These are phyloP conservation scores for Lepiota brunneoincarnata DNA, from an alignment of 768 basidiomycete species.

Conservation along the genomic window DNA sequence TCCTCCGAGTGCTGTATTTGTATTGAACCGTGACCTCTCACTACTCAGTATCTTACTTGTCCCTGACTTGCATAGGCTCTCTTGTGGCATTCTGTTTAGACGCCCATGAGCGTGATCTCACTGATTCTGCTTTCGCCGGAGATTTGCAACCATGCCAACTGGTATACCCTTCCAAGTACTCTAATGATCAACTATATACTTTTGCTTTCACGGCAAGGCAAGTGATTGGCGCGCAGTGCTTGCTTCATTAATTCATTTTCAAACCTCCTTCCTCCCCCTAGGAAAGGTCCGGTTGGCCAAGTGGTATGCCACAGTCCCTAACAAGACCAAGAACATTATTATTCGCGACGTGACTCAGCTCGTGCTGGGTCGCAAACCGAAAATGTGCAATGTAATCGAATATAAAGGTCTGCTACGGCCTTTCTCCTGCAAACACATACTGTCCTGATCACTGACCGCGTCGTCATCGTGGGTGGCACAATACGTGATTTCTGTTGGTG, in stretches of 20 bases:
- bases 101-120: too few species aligned
- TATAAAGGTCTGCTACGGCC: slow-evolving; percentile 72
- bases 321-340: slow-evolving; percentile 84
- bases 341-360: slow-evolving; percentile 95
- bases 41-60: too few species aligned
- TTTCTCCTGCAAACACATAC: too few species aligned
- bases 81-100: too few species aligned
- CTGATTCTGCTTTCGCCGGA: too few species aligned
- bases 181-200: slow-evolving; percentile 90
- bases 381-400: slow-evolving; percentile 96
- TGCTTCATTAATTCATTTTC: neutral
- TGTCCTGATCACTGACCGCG: too few species aligned
- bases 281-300: slow-evolving; percentile 94
- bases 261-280: slow-evolving; percentile 23
- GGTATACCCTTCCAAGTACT: neutral
- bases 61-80: too few species aligned
- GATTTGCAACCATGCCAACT: too few species aligned
- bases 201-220: slow-evolving; percentile 89
- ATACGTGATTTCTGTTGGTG: too few species aligned
- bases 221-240: slow-evolving; percentile 14
- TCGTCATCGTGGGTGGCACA: too few species aligned
- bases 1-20: too few species aligned
- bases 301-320: slow-evolving; percentile 88
- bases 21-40: too few species aligned
- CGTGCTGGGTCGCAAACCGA: slow-evolving; percentile 80